Evolutionary conservation across 2,329 filamentous ascomycete genomes (phyloP).

Genomic region (Coniochaeta sp.): DNA sequence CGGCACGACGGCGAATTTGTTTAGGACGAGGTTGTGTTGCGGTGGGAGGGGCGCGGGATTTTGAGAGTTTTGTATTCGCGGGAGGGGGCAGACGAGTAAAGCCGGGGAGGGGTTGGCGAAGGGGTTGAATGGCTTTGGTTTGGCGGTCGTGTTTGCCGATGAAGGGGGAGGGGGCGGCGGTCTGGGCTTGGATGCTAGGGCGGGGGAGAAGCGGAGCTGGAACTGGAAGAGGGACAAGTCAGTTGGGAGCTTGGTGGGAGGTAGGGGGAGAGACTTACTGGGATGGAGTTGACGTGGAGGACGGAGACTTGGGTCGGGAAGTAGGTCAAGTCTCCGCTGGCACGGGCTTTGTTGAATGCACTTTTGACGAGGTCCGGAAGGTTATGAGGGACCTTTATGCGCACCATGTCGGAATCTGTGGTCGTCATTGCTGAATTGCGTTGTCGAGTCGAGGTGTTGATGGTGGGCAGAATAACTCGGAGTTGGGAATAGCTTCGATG

Average conservation of each 20-base stretch:
- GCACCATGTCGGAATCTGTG: conserved; percentile 22
- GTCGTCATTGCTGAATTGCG: conserved; percentile 9
- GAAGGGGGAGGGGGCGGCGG: conserved; percentile 17
- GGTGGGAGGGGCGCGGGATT: conserved; percentile 39
- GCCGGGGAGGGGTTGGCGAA: conserved; percentile 53
- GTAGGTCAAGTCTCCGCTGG: conserved; percentile 41
- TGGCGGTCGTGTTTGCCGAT: too few relatives aligned
- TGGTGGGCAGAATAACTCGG: neutral
- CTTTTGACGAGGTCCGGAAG: conserved; percentile 43
- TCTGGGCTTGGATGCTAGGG: conserved; percentile 61
- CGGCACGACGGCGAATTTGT: conserved; percentile 67
- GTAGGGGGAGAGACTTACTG: conserved; percentile 25
- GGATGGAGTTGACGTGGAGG: conserved; percentile 32
- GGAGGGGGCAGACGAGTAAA: too few relatives aligned
- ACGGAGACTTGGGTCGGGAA: conserved; percentile 46
- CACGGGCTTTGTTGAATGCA: conserved; percentile 39
- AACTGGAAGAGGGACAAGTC: conserved; percentile 43
- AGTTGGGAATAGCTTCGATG: conserved; percentile 17
- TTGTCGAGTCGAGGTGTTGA: neutral
- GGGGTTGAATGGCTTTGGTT: conserved; percentile 45
- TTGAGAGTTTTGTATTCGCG: too few relatives aligned
- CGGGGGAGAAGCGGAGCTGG: conserved; percentile 64
- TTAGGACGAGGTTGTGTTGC: conserved; percentile 58
- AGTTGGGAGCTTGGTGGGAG: neutral
- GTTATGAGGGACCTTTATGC: conserved; percentile 32